phyloP scores from a whole-genome alignment of 306 rosid genomes.

The Corylus americana region DNA sequence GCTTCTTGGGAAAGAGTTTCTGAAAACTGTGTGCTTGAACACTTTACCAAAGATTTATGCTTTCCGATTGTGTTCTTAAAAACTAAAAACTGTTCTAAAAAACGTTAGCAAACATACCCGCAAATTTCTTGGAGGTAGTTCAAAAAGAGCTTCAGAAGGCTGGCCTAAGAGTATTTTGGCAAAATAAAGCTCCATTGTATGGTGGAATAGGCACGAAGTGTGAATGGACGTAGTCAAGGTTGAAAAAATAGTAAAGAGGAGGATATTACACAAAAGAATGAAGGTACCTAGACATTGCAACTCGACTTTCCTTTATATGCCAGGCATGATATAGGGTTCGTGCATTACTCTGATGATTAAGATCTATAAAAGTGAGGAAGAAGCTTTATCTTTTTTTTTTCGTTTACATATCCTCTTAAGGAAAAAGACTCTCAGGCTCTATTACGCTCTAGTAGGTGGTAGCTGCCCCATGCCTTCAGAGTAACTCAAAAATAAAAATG shows the following conservation, averaged over 20 bases:
- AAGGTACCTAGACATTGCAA: not conserved
- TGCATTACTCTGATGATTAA: too few relatives aligned
- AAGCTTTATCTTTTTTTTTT: not conserved
- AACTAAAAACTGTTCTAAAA: too few relatives aligned
- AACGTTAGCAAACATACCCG: too few relatives aligned
- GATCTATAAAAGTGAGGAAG: not conserved
- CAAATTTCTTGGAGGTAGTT: not conserved
- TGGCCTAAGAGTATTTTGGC: not conserved
- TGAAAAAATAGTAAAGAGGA: not conserved
- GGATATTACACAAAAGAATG: not conserved
- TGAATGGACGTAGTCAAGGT: not conserved
- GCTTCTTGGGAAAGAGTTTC: too few relatives aligned
- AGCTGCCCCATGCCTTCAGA: constrained; percentile 13
- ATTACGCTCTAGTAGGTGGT: constrained; percentile 12
- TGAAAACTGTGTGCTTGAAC: too few relatives aligned
- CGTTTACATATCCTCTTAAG: not conserved
- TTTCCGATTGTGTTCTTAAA: too few relatives aligned
- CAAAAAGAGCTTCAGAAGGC: too few relatives aligned
- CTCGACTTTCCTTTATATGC: not conserved
- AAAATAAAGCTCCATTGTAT: too few relatives aligned
- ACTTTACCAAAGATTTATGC: too few relatives aligned
- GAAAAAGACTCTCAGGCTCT: constrained; percentile 5
- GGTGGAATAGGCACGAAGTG: not conserved
- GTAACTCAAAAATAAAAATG: constrained; percentile 27
- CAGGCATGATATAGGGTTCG: not conserved